Percentiles rank a stretch among this genome's conserved stretches.
These are phyloP conservation scores for Paramecium sexaurelia DNA, from an alignment of 73 alveolate genomes.

Conservation along the genomic window DNA sequence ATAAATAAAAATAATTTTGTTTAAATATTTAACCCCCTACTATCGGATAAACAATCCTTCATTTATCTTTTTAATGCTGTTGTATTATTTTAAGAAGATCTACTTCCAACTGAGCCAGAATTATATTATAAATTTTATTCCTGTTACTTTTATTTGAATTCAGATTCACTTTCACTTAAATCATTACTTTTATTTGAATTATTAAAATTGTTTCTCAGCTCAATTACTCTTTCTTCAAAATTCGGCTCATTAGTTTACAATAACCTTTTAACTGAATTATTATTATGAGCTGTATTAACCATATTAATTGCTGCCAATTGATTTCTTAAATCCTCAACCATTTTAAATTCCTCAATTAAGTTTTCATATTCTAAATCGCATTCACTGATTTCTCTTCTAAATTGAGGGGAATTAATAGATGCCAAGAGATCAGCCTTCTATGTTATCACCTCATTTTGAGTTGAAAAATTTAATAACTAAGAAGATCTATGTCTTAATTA, in stretches of 20 bases:
- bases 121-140: background rate
- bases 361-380: conserved; percentile 15
- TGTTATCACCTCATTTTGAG: background rate
- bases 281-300: background rate
- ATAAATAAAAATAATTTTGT: background rate
- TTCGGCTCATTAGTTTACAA: background rate
- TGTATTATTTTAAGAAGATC: conserved; percentile 28
- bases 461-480: background rate
- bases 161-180: conserved; percentile 20
- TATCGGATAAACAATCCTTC: conserved; percentile 30
- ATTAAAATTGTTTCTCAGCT: background rate
- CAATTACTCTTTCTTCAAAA: background rate
- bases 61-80: background rate
- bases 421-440: background rate
- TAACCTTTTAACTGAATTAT: background rate
- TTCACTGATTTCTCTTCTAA: background rate
- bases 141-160: background rate
- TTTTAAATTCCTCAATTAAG: background rate
- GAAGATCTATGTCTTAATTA: background rate
- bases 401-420: background rate
- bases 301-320: background rate
- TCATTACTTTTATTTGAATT: background rate
- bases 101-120: conserved; percentile 12
- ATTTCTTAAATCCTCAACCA: conserved; percentile 17
- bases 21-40: background rate